Base-by-base conservation (phyloP, 306 rosid genomes). In the Casuarina glauca region DNA sequence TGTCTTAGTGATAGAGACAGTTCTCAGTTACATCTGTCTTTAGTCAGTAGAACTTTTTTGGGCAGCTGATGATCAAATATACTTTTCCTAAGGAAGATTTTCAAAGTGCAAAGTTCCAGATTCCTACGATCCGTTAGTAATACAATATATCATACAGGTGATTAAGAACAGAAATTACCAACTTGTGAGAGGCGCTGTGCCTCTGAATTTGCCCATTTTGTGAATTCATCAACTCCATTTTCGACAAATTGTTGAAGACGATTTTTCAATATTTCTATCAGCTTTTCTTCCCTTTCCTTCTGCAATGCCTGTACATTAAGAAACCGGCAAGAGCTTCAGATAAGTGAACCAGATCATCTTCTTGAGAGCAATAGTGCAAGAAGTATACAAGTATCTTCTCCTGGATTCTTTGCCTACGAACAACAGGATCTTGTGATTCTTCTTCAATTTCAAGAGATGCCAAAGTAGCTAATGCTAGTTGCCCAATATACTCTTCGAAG, bases 401-500 rank as follows among this genome's bases (percentile, higher is more conserved):
- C 75, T 58, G 94, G 80, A 88, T 70, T 81, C 43, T 85, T 76
- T 82, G 88, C 87, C 39, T 88, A 8, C 69, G 93, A 74, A 55
- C 86, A 80, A 77, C 90, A 74, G 96, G 86, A 67, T 90, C 98
- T 41, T 20, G 61, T 1, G 87, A 45, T 7, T 71, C 88, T 49
- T 91, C 97, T 11, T 90, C 97, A 41, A 87, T 16, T 72, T 90
- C 98, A 48, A 91, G 66, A 72, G 96, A 82, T 71, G 93, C 85
- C 76, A 93, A 55, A 69, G 88, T 76, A 76, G 97, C 96, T 82
- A 93, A 82, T 81, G 96, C 94, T 79, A 95, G 93, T 81, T 88
- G 86, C 69, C 99, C 99, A 55, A 93, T 84, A 82, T 88, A 95
- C 55, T 93, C 99, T 63, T 93, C 99, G 85, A 95, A 95, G 46